Base-by-base conservation (phyloP, 2,329 filamentous ascomycete species). In the Ciborinia camelliae region DNA sequence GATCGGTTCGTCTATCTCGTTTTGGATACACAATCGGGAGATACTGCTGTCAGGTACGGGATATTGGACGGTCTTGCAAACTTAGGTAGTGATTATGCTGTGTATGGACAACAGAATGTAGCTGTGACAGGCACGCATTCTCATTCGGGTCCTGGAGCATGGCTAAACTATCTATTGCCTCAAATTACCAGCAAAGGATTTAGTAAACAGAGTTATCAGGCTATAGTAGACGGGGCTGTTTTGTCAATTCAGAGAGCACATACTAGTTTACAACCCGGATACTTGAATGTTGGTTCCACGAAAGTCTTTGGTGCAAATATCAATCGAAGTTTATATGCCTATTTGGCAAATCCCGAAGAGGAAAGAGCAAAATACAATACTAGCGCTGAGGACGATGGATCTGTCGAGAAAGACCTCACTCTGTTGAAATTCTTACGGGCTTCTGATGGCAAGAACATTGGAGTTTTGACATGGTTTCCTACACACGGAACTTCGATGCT, bases 61-160 rank as follows among this genome's bases (percentile, higher is more conserved):
- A 92, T 97, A 54, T 78, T 98, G 14, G 83, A 94, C 63, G 90
- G 86, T 1, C 80, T 98, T 10, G 79, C 81, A 47, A 81, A 79
- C 0, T 79, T 96, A 9, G 94, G 93, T 0, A 76, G 81, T 20
- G 87, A 89, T 3, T 97, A 93, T 75, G 80, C 84, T 1, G 78
- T 88, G 35, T 98, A 97, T 76, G 85, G 83, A 54, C 84, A 90
- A 72, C 84, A 90, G 71, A 98, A 97, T 73, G 79, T 97, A 43
- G 94, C 94, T 41, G 84, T 98, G 28, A 96, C 92, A 0, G 94
- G 93, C 62, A 98, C 94, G 0, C 94, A 98, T 76, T 95, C 91
- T 32, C 94, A 98, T 78, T 89, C 92, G 30, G 94, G 93, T 0
- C 93, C 94, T 0, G 94, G 90, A 2, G 94, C 90, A 7, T 98